These are phyloP conservation scores for Anthracocystis setariae DNA, from an alignment of 1,284 basidiomycete genomes.

Conservation along the genomic window DNA sequence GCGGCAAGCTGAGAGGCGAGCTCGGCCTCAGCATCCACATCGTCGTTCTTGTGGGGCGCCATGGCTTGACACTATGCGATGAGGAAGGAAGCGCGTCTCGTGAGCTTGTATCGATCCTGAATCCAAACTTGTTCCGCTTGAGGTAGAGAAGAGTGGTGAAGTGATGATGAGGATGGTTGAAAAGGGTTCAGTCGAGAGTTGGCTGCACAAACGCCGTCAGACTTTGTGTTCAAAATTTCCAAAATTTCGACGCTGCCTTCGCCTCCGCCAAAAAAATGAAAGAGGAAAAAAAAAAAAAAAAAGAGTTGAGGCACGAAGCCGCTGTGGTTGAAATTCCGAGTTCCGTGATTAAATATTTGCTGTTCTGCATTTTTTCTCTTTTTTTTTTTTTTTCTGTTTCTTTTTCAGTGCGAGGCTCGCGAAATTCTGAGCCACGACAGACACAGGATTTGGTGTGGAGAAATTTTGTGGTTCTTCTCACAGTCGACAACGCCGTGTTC, in stretches of 20 bases:
- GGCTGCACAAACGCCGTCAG: background rate
- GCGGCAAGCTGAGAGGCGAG: conserved; percentile 61
- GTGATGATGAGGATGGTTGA: background rate
- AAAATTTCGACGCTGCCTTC: conserved; percentile 23
- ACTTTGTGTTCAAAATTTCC: conserved; percentile 35
- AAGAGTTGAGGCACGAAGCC: conserved; percentile 6
- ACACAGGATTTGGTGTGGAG: conserved; percentile 27
- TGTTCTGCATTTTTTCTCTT: too few species aligned
- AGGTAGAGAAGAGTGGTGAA: background rate
- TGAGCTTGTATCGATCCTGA: too few species aligned
- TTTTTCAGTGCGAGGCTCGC: background rate
- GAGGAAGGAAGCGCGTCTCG: background rate
- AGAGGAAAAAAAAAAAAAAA: background rate
- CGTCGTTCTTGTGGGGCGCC: conserved; percentile 39
- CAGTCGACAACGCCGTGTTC: background rate
- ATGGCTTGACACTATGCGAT: conserved; percentile 17
- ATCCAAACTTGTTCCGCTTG: background rate
- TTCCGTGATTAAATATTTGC: conserved; percentile 9
- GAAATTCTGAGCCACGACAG: background rate
- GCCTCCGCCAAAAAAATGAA: conserved; percentile 6
- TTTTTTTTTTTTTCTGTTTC: conserved; percentile 15
- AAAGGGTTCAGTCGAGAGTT: background rate
- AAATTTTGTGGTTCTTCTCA: conserved; percentile 10
- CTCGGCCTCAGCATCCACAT: conserved; percentile 52
- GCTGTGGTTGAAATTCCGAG: conserved; percentile 3